phyloP scores from a whole-genome alignment of 2,329 filamentous ascomycete genomes.

The Ampelomyces quisqualis region DNA sequence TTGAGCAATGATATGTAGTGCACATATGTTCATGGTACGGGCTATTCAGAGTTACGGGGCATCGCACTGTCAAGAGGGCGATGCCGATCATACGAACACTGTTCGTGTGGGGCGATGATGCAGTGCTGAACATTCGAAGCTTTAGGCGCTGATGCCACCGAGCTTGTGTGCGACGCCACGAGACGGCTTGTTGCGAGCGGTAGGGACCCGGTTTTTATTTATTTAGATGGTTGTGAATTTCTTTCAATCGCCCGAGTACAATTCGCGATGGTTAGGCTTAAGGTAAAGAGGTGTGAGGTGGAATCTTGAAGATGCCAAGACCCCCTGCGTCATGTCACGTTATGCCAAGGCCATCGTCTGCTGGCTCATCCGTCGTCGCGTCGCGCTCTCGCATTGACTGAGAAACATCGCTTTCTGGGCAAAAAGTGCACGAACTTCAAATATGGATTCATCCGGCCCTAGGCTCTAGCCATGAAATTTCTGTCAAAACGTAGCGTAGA shows the following conservation, averaged over 20 bases:
- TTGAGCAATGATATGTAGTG: conserved; percentile 1
- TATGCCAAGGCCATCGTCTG: neutral
- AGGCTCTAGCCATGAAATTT: too few relatives aligned
- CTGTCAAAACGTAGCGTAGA: too few relatives aligned
- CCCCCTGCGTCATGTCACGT: neutral
- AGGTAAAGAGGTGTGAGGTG: too few relatives aligned
- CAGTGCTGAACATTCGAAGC: neutral
- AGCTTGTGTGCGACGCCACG: conserved; percentile 1
- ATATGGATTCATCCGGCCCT: too few relatives aligned
- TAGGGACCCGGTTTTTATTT: too few relatives aligned
- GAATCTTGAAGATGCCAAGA: neutral
- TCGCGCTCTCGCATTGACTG: neutral
- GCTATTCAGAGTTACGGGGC: neutral
- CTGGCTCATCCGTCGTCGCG: neutral
- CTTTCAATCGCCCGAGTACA: too few relatives aligned
- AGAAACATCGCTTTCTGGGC: too few relatives aligned
- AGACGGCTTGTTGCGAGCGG: too few relatives aligned
- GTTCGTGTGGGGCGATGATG: neutral
- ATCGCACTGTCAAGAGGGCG: neutral
- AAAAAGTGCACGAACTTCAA: too few relatives aligned
- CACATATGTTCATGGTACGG: too few relatives aligned
- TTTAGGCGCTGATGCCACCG: conserved; percentile 1
- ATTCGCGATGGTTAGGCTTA: too few relatives aligned
- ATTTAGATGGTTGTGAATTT: too few relatives aligned
- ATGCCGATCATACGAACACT: neutral